Conservation (phyloP, 306 rosid genomes). For the Glycyrrhiza uralensis region DNA sequence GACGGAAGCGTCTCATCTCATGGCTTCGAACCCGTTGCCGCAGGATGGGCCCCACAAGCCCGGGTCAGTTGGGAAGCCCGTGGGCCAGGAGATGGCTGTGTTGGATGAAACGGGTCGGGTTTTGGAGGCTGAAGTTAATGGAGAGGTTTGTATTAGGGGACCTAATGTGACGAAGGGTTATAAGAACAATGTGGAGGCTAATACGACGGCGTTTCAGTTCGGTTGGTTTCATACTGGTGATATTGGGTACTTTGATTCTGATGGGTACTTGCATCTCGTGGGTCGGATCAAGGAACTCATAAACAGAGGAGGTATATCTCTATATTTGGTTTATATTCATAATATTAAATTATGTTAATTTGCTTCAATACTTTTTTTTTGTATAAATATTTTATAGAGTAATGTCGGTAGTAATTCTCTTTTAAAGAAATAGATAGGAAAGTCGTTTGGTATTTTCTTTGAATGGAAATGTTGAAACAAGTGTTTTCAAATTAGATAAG, state of each 20-base stretch:
- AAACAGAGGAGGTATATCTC: slow-evolving; percentile 80
- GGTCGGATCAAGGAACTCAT: slow-evolving; percentile 97
- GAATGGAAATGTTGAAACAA: not conserved
- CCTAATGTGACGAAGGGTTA: slow-evolving; percentile 81
- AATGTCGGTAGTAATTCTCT: no score
- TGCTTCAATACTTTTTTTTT: not conserved
- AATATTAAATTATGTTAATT: not conserved
- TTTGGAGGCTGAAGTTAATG: slow-evolving; percentile 22
- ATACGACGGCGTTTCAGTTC: slow-evolving; percentile 53
- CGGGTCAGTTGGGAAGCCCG: slow-evolving; percentile 85
- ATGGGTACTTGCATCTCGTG: slow-evolving; percentile 86
- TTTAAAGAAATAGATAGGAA: not conserved
- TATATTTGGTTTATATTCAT: not conserved
- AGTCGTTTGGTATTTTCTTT: not conserved
- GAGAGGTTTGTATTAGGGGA: slow-evolving; percentile 85
- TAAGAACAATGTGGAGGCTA: slow-evolving; percentile 69
- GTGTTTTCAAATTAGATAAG: no score
- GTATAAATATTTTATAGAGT: no score
- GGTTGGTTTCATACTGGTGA: slow-evolving; percentile 97
- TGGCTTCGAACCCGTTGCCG: slow-evolving; percentile 82
- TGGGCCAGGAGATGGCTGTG: slow-evolving; percentile 75
- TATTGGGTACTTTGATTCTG: slow-evolving; percentile 69
- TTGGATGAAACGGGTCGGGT: slow-evolving; percentile 53
- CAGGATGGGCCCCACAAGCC: slow-evolving; percentile 71
- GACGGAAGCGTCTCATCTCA: slow-evolving; percentile 87